Percentiles rank a stretch among this genome's conserved stretches.
Evolutionary conservation across 139 green algal genomes (phyloP).

Genomic region (Chlorella sp.): DNA sequence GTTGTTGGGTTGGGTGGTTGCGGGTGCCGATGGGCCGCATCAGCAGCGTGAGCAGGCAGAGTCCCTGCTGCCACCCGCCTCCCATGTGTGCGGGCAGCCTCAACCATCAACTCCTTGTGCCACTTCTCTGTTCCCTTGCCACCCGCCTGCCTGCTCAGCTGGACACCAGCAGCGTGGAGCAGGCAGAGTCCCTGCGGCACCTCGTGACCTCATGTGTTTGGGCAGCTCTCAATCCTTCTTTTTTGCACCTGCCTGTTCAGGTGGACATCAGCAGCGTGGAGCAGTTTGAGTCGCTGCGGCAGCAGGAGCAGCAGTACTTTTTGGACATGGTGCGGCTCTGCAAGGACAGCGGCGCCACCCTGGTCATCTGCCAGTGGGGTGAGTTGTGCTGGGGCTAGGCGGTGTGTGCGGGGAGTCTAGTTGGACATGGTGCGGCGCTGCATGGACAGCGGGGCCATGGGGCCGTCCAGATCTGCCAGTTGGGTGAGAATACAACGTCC

Average conservation of each 20-base stretch:
- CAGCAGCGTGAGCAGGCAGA: no score
- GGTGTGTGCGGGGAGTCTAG: no score
- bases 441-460: constrained; percentile 81
- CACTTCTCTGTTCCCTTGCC: no score
- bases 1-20: no score
- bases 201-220: neutral
- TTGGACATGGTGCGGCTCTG: constrained; percentile 97
- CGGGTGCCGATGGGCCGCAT: no score
- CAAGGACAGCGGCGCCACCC: constrained; percentile 85
- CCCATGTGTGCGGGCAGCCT: no score
- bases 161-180: constrained; percentile 98
- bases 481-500: constrained; percentile 32
- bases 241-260: neutral
- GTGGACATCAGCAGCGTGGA: constrained; percentile 98
- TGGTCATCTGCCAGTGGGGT: constrained; percentile 97
- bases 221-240: neutral
- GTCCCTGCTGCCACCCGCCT: no score
- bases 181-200: constrained; percentile 93
- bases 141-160: constrained; percentile 37
- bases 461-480: constrained; percentile 98
- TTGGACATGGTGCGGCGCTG: neutral
- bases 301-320: constrained; percentile 96
- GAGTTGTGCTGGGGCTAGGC: no score
- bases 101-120: no score
- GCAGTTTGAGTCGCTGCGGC: constrained; percentile 95